Base-by-base conservation (phyloP, 2,329 filamentous ascomycete genomes). In the Fusarium haematococcum region DNA sequence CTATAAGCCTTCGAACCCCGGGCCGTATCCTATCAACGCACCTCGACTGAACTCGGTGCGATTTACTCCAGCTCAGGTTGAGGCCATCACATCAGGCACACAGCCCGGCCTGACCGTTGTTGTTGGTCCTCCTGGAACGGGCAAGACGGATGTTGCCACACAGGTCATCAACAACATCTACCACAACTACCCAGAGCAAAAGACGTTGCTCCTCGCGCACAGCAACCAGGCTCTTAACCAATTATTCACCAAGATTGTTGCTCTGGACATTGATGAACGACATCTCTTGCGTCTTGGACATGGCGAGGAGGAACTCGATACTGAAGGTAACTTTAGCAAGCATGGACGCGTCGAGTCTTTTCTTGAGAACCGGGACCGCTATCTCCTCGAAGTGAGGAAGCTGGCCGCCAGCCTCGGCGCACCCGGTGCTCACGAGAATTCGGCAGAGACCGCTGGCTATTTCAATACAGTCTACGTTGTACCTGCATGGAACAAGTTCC, bases 81-180 rank as follows among this genome's bases (percentile, higher is more conserved):
- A 98, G 81, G 97, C 97, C 30, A 97, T 99, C 78, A 91, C 94
- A 69, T 98, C 96, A 45, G 97, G 97, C 23, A 95, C 94, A 8
- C 97, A 99, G 79, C 96, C 97, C 39, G 97, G 97, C 23, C 88
- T 99, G 61, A 98, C 96, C 1, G 90, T 99, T 57, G 93, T 99
- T 76, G 94, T 99, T 71, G 97, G 97, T 1, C 97, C 97, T 63
- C 97, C 97, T 9, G 97, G 97, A 64, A 99, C 97, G 8, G 97
- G 97, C 72, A 99, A 99, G 86, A 99, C 97, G n/a, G 97, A 99
- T 83, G 97, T 99, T 63, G 95, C 95, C 57, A 98, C 96, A 6
- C 97, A 99, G 83, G 97, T 98, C 81, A 99, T 99, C 84, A 98
- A 94, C 86, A 98, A 98, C 82, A 93, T 99, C 77, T 99, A 99